phyloP scores from a whole-genome alignment of 306 rosid genomes.

The Alnus glutinosa region DNA sequence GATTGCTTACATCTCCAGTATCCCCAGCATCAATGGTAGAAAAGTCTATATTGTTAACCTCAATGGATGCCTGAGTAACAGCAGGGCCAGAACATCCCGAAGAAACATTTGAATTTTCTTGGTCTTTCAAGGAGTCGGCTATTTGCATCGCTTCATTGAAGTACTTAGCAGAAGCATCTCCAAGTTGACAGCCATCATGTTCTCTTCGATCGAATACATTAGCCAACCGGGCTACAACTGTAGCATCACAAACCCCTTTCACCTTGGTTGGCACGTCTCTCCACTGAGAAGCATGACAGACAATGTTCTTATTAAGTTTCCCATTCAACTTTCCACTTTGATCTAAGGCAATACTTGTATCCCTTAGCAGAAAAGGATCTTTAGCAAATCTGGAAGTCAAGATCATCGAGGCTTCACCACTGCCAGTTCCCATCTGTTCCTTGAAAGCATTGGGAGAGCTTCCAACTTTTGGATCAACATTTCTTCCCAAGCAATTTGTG shows the following conservation, averaged over 20 bases:
- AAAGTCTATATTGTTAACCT: slow-evolving; percentile 43
- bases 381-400: slow-evolving; percentile 30
- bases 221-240: slow-evolving; percentile 32
- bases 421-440: slow-evolving; percentile 27
- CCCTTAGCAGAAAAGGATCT: slow-evolving; percentile 32
- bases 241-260: slow-evolving; percentile 41
- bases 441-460: slow-evolving; percentile 24
- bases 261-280: slow-evolving; percentile 63
- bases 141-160: slow-evolving; percentile 25
- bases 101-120: slow-evolving; percentile 52
- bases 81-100: slow-evolving; percentile 58
- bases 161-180: slow-evolving; percentile 32
- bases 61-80: slow-evolving; percentile 46
- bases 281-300: slow-evolving; percentile 50
- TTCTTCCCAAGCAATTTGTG: slow-evolving; percentile 29
- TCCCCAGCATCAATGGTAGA: slow-evolving; percentile 42
- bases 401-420: slow-evolving; percentile 36
- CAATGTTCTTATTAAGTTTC: slow-evolving; percentile 24
- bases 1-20: slow-evolving; percentile 41
- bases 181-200: slow-evolving; percentile 35
- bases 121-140: slow-evolving; percentile 38
- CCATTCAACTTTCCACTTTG: slow-evolving; percentile 32
- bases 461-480: slow-evolving; percentile 38
- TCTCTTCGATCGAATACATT: slow-evolving; percentile 34
- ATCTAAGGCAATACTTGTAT: slow-evolving; percentile 26